Evolutionary conservation across 495 filamentous ascomycete species (phyloP), one percentile per base, ranked within the genome.

Genomic region (Talaromyces stipitatus): DNA sequence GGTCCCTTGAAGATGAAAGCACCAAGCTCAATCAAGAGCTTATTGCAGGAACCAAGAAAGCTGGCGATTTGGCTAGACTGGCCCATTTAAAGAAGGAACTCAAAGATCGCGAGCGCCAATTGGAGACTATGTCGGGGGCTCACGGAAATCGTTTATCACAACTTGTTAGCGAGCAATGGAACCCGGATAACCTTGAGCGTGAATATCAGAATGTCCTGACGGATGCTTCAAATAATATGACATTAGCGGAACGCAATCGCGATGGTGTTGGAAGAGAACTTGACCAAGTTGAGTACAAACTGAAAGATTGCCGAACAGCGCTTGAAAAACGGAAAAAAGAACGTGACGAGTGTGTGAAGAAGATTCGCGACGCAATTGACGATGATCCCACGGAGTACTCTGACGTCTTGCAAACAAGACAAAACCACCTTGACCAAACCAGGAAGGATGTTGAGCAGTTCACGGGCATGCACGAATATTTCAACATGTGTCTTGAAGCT

Each of bases 1-100:
- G 82, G 48, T 69, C 73, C 12, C 68, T 95, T 4, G 88, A 97
- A 58, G 81, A 82, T 26, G 81, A 85, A 58, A 82, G 78, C 48
- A 81, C 85, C 30, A 80, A 73, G 60, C 74, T 96, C 24, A 86
- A 85, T 28, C 70, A 77, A 3, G 91, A 97, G 62, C 80, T 97
- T 22, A 77, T 90, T 30, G 85, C 92, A 59, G 88, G 84, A 58
- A 58, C 88, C 0, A 81, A 84, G 57, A 82, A 89, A 60, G 90
- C 89, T 28, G 78, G 83, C 2, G 89, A 91, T 47, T 75, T 90
- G 29, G 95, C 92, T 33, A 82, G 85, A 54, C 74, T 97, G 6
- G 87, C 91, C 48, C 80, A 89, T 61, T 75, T 89, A 12, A 88
- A 86, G 61, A 89, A 90, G 56, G 85, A 95, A 60, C 65, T 87